These are phyloP conservation scores for Monascus ruber DNA, from an alignment of 2,329 filamentous ascomycete species.

Conservation along the genomic window DNA sequence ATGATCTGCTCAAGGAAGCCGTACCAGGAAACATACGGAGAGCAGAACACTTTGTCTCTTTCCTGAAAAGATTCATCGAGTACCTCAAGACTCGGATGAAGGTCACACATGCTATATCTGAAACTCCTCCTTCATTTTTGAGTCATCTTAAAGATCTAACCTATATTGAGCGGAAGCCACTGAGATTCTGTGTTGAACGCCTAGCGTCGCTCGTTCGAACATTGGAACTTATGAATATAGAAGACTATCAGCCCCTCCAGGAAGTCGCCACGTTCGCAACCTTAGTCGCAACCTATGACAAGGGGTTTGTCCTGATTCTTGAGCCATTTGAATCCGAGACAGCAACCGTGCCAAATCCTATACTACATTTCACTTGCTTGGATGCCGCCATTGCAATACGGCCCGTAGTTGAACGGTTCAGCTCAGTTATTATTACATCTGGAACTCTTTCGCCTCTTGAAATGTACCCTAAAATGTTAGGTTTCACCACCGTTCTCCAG, in stretches of 20 bases:
- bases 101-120: conserved; percentile 91
- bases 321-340: conserved; percentile 94
- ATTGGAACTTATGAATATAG: conserved; percentile 90
- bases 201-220: conserved; percentile 90
- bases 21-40: conserved; percentile 92
- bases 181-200: conserved; percentile 86
- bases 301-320: conserved; percentile 89
- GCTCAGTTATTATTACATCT: conserved; percentile 95
- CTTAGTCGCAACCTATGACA: conserved; percentile 90
- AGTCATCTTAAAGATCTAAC: conserved; percentile 89
- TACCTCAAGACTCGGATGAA: conserved; percentile 98
- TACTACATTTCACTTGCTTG: conserved; percentile 93
- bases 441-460: conserved; percentile 93
- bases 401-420: conserved; percentile 93
- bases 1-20: conserved; percentile 88
- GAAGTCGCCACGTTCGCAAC: conserved; percentile 97
- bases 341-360: conserved; percentile 87
- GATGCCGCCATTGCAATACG: conserved; percentile 97
- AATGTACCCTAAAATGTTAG: conserved; percentile 98
- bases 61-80: conserved; percentile 92
- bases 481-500: conserved; percentile 83
- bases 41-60: conserved; percentile 91
- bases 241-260: conserved; percentile 93
- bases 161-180: conserved; percentile 91
- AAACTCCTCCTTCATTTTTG: conserved; percentile 89